Conservation (phyloP, 441 rosid genomes). For the Dalechampia spathulata region DNA sequence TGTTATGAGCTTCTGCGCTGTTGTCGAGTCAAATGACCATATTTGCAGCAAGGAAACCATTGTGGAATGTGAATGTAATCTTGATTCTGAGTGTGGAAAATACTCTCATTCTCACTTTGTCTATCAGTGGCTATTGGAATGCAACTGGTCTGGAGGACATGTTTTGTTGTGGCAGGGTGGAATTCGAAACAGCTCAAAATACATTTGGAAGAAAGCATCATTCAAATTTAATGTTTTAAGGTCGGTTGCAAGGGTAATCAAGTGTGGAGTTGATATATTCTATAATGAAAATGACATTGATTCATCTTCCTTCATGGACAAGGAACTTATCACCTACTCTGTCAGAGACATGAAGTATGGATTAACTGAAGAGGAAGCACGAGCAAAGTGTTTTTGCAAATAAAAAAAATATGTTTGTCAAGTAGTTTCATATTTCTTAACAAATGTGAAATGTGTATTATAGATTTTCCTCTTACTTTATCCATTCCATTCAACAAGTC, state of each 20-base stretch:
- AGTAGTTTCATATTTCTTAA: too few relatives aligned
- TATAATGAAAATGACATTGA: not conserved
- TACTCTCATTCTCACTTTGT: too few relatives aligned
- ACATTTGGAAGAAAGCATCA: not conserved
- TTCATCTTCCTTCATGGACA: not conserved
- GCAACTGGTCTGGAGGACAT: not conserved
- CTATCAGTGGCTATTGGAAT: too few relatives aligned
- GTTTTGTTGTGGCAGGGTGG: not conserved
- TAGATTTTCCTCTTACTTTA: too few relatives aligned
- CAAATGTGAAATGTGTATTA: too few relatives aligned
- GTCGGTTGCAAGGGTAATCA: not conserved
- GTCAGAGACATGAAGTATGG: too few relatives aligned
- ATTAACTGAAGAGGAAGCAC: too few relatives aligned
- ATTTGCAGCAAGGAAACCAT: not conserved
- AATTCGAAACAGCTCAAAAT: not conserved
- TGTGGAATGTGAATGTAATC: not conserved
- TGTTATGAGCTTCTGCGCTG: not conserved
- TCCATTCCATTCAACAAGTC: too few relatives aligned
- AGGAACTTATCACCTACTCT: too few relatives aligned
- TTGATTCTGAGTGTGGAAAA: not conserved
- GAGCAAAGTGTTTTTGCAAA: too few relatives aligned
- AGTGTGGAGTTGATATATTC: slow-evolving; percentile 7
- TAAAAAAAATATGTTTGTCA: too few relatives aligned
- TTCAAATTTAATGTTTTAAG: not conserved
- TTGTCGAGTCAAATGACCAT: not conserved